Base-by-base conservation (phyloP, 176 grass and related monocot species). In the Phragmites australis region DNA sequence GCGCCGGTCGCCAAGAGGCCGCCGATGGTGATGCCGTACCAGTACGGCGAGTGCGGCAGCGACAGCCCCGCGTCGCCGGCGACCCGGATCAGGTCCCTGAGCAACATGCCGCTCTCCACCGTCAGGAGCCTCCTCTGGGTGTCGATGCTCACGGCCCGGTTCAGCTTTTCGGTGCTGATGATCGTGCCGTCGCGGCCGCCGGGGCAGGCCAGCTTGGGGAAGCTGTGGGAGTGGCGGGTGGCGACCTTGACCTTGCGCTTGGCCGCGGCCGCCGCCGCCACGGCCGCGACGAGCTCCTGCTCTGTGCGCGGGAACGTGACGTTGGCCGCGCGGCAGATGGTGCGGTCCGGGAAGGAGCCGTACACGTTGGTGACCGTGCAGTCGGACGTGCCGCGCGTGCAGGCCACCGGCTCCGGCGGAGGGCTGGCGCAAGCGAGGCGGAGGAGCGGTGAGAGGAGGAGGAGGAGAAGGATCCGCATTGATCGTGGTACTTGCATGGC, bases 31-130 rank as follows among this genome's bases (percentile, higher is more conserved):
- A 78, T 43, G 1, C 75, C 75, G 5, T 76, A 76, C 74, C 74
- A 76, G 74, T 76, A 76, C 0, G 74, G 74, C 54, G 74, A 60
- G 74, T 60, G 39, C 9, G 54, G 23, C 74, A 76, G 74, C 4
- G 74, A 25, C 0, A 76, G 55, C 2, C 74, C 74, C 4, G 8
- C 16, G 23, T 11, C 55, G 22, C 8, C 55, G 55, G 55, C 74
- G 40, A 27, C 55, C 8, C 1, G 43, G 74, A 76, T 9, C 9
- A 76, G 23, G 55, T 76, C 74, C 1, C 23, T 15, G 6, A 76
- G 55, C 74, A 76, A n/a, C 74, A 76, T 61, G 74, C 74, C 74
- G 39, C 55, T 46, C 74, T 76, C 55, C 23, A 76, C 74, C 23
- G 74, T 76, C 8, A 76, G 25, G 2, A 60, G 54, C 23, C 55